phyloP scores from a whole-genome alignment of 306 rosid genomes.

The Malus sieversii region DNA sequence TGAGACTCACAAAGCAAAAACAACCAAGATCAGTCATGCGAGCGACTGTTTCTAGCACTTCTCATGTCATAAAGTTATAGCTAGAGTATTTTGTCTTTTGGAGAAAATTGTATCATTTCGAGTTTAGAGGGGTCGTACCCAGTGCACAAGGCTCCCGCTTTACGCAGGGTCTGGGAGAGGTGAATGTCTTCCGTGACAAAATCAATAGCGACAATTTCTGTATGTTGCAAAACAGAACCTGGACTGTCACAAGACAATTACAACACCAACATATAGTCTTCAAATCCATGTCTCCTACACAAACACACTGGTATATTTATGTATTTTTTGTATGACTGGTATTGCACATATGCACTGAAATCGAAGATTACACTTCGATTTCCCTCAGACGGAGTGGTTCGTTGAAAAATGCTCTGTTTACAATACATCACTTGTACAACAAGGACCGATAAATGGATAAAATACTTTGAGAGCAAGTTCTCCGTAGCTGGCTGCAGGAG shows the following conservation, averaged over 20 bases:
- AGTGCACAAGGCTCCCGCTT: no score
- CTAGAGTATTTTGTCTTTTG: background rate
- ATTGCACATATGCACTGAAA: background rate
- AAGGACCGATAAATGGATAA: background rate
- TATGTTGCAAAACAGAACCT: background rate
- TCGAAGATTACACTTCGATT: background rate
- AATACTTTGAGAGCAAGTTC: background rate
- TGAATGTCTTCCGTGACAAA: no score
- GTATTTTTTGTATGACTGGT: background rate
- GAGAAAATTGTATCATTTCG: background rate
- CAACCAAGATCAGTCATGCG: background rate
- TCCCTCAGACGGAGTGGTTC: background rate
- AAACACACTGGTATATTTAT: background rate
- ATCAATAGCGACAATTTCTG: background rate
- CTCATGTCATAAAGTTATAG: background rate
- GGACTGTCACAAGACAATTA: background rate
- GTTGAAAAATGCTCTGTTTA: background rate
- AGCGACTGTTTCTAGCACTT: background rate
- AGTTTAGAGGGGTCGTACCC: no score
- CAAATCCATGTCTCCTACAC: background rate
- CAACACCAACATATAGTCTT: background rate
- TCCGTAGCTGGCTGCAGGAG: background rate
- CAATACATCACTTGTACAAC: background rate
- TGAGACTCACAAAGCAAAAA: background rate
- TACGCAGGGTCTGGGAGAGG: no score